A percentile compares a stretch with the other conserved stretches of the same genome.
phyloP scores from a whole-genome alignment of 176 grass and related monocot species.

The Phoenix dactylifera region DNA sequence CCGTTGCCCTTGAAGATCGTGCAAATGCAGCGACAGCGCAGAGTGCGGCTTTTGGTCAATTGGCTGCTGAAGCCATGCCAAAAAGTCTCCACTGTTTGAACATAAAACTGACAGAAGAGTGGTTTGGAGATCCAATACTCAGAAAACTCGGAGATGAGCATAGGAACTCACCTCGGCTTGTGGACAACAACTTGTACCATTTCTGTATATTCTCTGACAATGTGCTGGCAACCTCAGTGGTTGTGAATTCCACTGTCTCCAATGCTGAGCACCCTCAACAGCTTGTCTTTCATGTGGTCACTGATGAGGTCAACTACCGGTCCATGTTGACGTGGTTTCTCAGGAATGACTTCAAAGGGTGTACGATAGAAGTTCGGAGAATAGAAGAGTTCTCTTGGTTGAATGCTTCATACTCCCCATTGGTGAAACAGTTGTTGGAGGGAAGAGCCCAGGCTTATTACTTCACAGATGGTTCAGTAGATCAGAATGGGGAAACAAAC shows the following conservation, averaged over 20 bases:
- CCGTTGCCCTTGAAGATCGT: constrained; percentile 14
- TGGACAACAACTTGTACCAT: constrained; percentile 14
- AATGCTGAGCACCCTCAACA: constrained; percentile 18
- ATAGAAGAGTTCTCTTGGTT: constrained; percentile 12
- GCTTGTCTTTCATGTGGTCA: constrained; percentile 20
- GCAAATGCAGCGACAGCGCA: constrained; percentile 6
- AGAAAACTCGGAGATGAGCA: not conserved
- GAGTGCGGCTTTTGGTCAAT: constrained; percentile 15
- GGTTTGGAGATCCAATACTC: constrained; percentile 5
- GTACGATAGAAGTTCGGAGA: constrained; percentile 2
- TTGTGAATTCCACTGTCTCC: constrained; percentile 13
- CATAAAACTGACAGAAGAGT: constrained; percentile 14
- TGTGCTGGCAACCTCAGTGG: constrained; percentile 17
- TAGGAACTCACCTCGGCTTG: constrained; percentile 10
- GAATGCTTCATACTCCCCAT: constrained; percentile 3
- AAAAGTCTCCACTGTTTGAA: constrained; percentile 19
- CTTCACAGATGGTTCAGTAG: not conserved
- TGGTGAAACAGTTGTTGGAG: not conserved
- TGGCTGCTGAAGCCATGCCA: constrained; percentile 11
- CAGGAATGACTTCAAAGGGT: constrained; percentile 18
- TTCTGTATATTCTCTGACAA: constrained; percentile 24
- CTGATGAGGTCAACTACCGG: constrained; percentile 14
- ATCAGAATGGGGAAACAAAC: constrained; percentile 1
- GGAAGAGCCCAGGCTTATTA: not conserved
- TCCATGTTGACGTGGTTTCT: constrained; percentile 19